phyloP scores from a whole-genome alignment of 352 stramenopile genomes.

The Globisporangium heterothallicum region DNA sequence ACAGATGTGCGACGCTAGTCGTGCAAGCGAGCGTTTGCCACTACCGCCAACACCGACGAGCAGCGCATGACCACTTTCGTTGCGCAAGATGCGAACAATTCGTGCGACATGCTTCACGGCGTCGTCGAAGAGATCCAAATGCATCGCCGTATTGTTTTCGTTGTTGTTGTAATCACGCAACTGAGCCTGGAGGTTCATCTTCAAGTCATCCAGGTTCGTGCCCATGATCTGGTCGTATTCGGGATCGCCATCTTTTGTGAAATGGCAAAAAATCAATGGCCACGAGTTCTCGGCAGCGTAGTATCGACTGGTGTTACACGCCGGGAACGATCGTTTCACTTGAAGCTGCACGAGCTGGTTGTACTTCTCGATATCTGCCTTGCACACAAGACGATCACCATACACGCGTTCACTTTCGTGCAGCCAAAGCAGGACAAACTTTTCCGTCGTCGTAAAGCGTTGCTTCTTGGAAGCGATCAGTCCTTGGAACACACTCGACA shows the following conservation, averaged over 20 bases:
- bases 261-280: conserved; percentile 95
- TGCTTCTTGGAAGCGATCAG: conserved; percentile 91
- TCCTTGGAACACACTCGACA: conserved; percentile 95
- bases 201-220: conserved; percentile 87
- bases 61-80: conserved; percentile 87
- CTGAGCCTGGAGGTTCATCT: conserved; percentile 84
- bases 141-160: conserved; percentile 94
- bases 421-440: conserved; percentile 94
- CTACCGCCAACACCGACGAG: conserved; percentile 93
- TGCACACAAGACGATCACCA: conserved; percentile 90
- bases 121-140: conserved; percentile 96
- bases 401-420: conserved; percentile 96
- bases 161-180: conserved; percentile 94
- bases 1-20: conserved; percentile 92
- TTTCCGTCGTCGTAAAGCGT: conserved; percentile 89
- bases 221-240: conserved; percentile 93
- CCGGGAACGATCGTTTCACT: conserved; percentile 92
- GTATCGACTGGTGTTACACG: conserved; percentile 89
- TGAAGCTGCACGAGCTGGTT: conserved; percentile 92
- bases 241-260: conserved; percentile 90
- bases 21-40: conserved; percentile 92
- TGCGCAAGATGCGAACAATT: conserved; percentile 92
- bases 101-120: conserved; percentile 94
- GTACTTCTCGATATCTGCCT: conserved; percentile 92
- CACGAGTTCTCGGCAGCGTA: conserved; percentile 94